Evolutionary conservation across 148 eudicot species (phyloP), one percentile per base, ranked within the genome.

Genomic region (Rhododendron vialii): DNA sequence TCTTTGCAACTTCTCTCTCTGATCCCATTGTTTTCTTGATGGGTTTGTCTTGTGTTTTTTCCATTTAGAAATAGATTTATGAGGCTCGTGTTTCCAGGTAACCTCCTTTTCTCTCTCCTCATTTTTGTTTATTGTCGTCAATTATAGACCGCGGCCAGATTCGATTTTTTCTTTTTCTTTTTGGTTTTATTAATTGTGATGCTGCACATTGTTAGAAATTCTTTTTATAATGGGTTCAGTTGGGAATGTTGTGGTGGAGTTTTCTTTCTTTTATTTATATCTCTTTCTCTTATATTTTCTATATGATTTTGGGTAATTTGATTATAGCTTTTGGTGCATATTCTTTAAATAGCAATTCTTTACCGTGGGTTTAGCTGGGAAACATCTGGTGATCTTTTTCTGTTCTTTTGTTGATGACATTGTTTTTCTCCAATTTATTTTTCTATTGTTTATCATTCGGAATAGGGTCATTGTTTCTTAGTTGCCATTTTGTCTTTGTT

Each of bases 1-100:
- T 85, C 55, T 85, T 47, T 85, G 59, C 61, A 14, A 51, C 81
- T 18, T 61, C 10, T 45, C 81, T 74, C 81, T 36, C 38, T 4
- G 38, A 36, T 36, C 38, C 38, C 38, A 36, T 36, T 36, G 5
- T 36, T 36, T 36, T 3, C 38, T 36, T 36, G 38, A 36, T 36
- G 38, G 5, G 38, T 36, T 36, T 36, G 38, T 36, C 5, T 36
- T 36, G 38, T 36, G 4, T 36, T 36, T 36, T 36, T 36, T 36
- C 38, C 2, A 3, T 36, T 36, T 50, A 5, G 57, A 61, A 36
- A 24, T 84, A 20, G 22, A 81, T 45, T 8, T 45, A 45, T 11
- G 38, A 0, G 38, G 3, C 2, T 50, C 17, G 47, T 20, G 0
- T 73, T 84, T 33, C 45, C 80, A 50, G 67, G 85, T 84, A 73